These are phyloP conservation scores for Persicaria tinctoria DNA, from an alignment of 148 eudicot species.

Conservation along the genomic window DNA sequence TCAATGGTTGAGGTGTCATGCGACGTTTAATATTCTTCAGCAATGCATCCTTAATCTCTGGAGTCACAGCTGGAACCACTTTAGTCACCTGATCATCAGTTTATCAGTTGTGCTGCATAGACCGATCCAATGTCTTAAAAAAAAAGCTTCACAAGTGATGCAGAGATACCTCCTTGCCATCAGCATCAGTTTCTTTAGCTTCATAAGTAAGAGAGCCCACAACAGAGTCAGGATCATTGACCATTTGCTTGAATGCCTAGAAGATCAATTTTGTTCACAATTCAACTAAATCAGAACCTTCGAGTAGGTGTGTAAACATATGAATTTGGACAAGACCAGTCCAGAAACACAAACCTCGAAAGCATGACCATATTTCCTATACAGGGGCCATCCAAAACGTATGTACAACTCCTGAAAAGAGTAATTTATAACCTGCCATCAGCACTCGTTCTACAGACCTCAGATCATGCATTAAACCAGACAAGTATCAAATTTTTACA, in stretches of 20 bases:
- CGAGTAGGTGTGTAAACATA: background rate
- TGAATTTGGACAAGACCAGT: background rate
- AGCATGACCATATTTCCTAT: conserved; percentile 94
- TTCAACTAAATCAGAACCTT: background rate
- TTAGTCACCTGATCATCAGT: conserved; percentile 50
- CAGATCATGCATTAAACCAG: background rate
- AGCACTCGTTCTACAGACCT: background rate
- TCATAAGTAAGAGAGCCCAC: conserved; percentile 79
- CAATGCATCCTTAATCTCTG: conserved; percentile 80
- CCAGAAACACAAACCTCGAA: conserved; percentile 50
- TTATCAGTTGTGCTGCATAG: background rate
- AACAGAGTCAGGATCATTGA: conserved; percentile 80
- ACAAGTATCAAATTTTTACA: background rate
- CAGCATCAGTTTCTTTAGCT: conserved; percentile 75
- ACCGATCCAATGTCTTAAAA: background rate
- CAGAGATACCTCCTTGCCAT: conserved; percentile 74
- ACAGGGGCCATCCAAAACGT: conserved; percentile 90
- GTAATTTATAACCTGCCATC: background rate
- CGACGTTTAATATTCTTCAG: conserved; percentile 75
- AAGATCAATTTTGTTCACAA: background rate
- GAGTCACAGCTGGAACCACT: conserved; percentile 75
- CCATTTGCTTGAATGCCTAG: conserved; percentile 77
- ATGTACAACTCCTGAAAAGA: conserved; percentile 67
- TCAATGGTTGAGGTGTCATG: conserved; percentile 98
- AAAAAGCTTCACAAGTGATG: background rate